Evolutionary conservation across 2,329 filamentous ascomycete genomes (phyloP).

Genomic region (Diaporthe nobilis): DNA sequence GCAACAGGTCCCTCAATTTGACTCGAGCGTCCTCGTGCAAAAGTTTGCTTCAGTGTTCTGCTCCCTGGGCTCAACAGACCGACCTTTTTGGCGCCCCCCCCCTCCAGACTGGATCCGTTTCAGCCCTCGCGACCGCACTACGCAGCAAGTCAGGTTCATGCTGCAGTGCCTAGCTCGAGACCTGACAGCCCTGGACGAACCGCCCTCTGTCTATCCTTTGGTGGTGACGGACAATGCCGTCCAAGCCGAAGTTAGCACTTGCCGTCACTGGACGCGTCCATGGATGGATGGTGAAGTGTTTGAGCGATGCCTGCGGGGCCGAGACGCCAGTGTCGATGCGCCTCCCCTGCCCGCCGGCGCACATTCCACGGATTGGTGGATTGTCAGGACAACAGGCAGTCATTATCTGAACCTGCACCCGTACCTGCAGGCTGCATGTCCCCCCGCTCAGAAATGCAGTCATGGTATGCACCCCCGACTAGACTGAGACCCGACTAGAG

Average conservation of each 20-base stretch:
- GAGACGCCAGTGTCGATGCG: not conserved
- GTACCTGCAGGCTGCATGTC: conserved; percentile 18
- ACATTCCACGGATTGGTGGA: not conserved
- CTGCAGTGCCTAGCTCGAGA: not conserved
- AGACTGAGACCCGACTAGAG: not conserved
- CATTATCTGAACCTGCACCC: conserved; percentile 1
- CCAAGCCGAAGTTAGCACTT: not conserved
- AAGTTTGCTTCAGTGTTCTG: conserved; percentile 21
- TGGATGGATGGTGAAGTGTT: not conserved
- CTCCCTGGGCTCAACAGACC: not conserved
- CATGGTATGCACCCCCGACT: not conserved
- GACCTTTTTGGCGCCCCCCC: conserved; percentile 24
- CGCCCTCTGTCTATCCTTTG: not conserved
- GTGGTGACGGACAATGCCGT: conserved; percentile 4
- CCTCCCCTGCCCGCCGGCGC: not conserved
- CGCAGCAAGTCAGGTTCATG: conserved; percentile 4
- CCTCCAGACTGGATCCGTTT: conserved; percentile 15
- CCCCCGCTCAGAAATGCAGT: not conserved
- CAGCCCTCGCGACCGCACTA: conserved; percentile 22
- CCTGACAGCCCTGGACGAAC: not conserved
- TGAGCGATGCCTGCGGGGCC: not conserved
- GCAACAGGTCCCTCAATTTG: not conserved
- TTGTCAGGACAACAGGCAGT: conserved; percentile 19
- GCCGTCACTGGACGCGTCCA: not conserved
- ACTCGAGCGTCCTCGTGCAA: not conserved